phyloP scores from a whole-genome alignment of 164 flowering plant species.

The Magnolia changhungtana region DNA sequence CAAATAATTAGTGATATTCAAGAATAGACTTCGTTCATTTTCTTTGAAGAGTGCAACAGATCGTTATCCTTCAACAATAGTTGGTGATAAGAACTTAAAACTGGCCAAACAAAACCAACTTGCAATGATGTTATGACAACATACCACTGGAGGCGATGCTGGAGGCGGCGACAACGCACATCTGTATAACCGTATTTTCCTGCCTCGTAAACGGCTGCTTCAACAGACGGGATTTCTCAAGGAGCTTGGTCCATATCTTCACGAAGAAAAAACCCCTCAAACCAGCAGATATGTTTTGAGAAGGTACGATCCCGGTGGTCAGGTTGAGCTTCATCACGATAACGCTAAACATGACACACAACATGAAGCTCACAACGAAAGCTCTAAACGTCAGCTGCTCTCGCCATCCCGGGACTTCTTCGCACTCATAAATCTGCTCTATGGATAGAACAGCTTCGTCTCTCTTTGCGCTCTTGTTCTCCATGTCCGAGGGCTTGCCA shows the following conservation, averaged over 20 bases:
- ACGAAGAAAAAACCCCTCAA: constrained; percentile 23
- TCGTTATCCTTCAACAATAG: no score
- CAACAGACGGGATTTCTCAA: constrained; percentile 11
- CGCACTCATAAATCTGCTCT: constrained; percentile 12
- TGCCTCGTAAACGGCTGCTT: constrained; percentile 26
- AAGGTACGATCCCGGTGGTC: constrained; percentile 25
- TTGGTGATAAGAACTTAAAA: no score
- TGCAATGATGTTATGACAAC: not conserved
- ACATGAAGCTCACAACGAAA: constrained; percentile 17
- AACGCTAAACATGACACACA: constrained; percentile 15
- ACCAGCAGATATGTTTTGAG: constrained; percentile 20
- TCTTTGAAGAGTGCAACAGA: no score
- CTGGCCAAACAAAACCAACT: no score
- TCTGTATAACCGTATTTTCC: constrained; percentile 28
- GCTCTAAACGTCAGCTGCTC: constrained; percentile 21
- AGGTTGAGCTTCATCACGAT: constrained; percentile 26
- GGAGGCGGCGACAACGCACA: constrained; percentile 23
- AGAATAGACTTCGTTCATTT: no score
- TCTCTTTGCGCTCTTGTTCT: not conserved
- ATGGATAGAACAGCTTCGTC: not conserved
- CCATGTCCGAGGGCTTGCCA: not conserved
- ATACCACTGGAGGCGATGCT: constrained; percentile 28
- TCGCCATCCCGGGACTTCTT: constrained; percentile 20
- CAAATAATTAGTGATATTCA: no score
- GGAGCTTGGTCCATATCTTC: constrained; percentile 11